Evolutionary conservation across 176 grass and related monocot genomes (phyloP).

Genomic region (Areca catechu): DNA sequence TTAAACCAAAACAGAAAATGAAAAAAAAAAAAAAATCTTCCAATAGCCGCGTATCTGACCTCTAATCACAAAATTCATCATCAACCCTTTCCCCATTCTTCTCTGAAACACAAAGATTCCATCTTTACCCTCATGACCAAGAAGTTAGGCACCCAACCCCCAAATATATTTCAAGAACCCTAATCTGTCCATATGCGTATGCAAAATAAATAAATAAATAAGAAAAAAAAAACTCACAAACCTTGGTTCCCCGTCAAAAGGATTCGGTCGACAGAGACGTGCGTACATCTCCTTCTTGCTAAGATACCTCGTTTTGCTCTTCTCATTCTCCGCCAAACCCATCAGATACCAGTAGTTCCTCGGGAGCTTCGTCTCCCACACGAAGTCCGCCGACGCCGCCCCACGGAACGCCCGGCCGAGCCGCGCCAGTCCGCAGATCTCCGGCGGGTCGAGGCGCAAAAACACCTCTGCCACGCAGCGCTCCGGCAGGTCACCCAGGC

Average conservation of each 20-base stretch:
- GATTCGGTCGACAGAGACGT: conserved; percentile 40
- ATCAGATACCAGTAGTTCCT: conserved; percentile 46
- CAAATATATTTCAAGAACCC: neutral
- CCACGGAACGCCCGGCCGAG: conserved; percentile 52
- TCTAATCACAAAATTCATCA: too few species aligned
- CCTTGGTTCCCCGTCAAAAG: conserved; percentile 64
- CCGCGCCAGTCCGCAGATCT: conserved; percentile 61
- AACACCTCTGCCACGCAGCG: conserved; percentile 63
- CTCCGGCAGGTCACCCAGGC: conserved; percentile 72
- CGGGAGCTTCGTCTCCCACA: conserved; percentile 82
- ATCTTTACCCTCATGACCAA: neutral
- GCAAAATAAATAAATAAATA: too few species aligned
- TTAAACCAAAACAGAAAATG: neutral
- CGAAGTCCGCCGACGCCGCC: conserved; percentile 48
- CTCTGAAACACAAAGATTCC: too few species aligned
- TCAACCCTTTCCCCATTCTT: too few species aligned
- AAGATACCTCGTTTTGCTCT: conserved; percentile 9
- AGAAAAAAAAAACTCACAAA: neutral
- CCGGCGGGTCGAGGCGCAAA: conserved; percentile 50
- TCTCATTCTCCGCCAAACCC: conserved; percentile 1
- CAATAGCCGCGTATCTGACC: too few species aligned
- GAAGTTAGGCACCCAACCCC: neutral
- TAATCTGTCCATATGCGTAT: neutral
- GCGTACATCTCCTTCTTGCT: conserved; percentile 69
- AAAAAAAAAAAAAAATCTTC: conserved; percentile 6